Base-by-base conservation (phyloP, 1,284 basidiomycete genomes). In the Trichosporon ovoides region DNA sequence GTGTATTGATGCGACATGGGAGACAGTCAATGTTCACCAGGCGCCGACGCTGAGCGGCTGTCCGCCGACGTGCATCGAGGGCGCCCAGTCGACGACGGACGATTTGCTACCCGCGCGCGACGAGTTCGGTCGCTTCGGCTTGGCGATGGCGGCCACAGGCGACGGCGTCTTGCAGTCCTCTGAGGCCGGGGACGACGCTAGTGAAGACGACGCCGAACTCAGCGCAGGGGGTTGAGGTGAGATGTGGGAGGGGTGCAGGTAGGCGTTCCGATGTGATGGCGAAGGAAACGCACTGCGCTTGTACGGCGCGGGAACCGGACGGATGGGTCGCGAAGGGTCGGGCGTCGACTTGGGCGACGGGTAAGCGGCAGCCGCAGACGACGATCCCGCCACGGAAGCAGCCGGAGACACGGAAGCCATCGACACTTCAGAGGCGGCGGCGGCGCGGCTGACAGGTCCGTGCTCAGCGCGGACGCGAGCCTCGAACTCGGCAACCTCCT, bases 81-180 rank as follows among this genome's bases (percentile, higher is more conserved):
- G 53, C 6, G 56, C 50, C 16, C 56, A 52, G 36, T 62, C 61
- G 46, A 51, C 56, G n/a, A 56, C 57, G 28, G 52, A 51, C 37
- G 40, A 52, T 48, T 58, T 59, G 53, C 52, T 50, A 28, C 49
- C 46, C 22, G 57, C 46, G 49, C 37, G 52, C 19, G 57, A 58
- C 22, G 38, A 36, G 16, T 7, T 38, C 22, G 56, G 50, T 20
- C 60, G 60, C 57, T 62, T 59, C 28, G 53, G 53, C 53, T 59
- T 57, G 33, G 40, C 22, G 16, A 50, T 66, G 18, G 73, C 55
- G 10, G 72, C 67, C 28, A 76, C 66, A 6, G 74, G 74, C 12
- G 71, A 73, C 9, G 74, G 74, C 7, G 74, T 76, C 62, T 74
- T 74, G 66, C 74, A 76, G 61, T 76, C 73, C 54, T 76, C 74